Base-by-base conservation (phyloP, 2,329 filamentous ascomycete species). In the Xylariales sp. region DNA sequence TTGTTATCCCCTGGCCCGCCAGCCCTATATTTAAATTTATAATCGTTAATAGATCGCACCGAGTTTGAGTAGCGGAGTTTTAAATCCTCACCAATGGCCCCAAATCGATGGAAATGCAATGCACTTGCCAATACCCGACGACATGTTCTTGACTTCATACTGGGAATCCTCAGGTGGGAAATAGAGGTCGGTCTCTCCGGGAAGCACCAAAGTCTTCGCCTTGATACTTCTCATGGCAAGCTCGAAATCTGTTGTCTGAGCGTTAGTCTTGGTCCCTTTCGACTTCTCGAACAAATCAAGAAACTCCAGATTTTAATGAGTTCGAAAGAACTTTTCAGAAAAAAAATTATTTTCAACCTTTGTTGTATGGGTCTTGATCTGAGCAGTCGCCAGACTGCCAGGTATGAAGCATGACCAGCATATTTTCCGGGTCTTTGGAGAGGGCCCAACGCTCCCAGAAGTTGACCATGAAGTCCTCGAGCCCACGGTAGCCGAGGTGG, bases 131-230 rank as follows among this genome's bases (percentile, higher is more conserved):
- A 60, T 43, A 0, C 51, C 54, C 0, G 54, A 40, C 0, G 50
- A 38, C 65, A 69, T 68, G 28, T 53, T 57, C 15, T 74, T 33
- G 56, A 90, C 81, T 52, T 93, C 87, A 40, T 82, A 80, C 50
- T 85, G 76, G 0, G 83, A 88, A 47, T 90, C 87, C 50, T 90
- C 85, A 0, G 85, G 84, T 36, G 86, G 83, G 47, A 93, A 91
- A 54, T 91, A 91, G 5, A 91, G 67, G 54, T 91, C 87, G 0
- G 84, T 89, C 54, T 85, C 78, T 16, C 69, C 63, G 0, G 87
- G 86, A 12, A 90, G 58, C 4, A 91, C 81, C 29, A 91, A 61
- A 0, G 76, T 80, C 50, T 80, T 86, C 1, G 85, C 81, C 55
- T 83, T 85, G 58, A 91, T 88, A 3, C 67, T 72, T 32, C 69